These are phyloP conservation scores for Apostasia shenzhenica DNA, from an alignment of 106 monocot species.

Conservation along the genomic window DNA sequence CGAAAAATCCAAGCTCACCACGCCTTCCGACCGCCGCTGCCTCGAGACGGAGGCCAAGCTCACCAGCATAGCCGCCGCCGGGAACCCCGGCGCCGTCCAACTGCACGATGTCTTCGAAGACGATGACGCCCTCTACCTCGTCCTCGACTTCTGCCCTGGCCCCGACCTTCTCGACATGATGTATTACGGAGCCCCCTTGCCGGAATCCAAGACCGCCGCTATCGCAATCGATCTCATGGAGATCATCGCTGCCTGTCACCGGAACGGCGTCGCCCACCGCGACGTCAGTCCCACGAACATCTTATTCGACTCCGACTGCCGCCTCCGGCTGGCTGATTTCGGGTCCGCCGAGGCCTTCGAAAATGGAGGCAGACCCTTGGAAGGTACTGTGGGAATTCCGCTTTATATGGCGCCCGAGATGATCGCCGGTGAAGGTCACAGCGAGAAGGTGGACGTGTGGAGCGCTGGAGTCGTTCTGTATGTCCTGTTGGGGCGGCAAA, in stretches of 20 bases:
- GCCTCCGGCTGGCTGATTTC: constrained; percentile 55
- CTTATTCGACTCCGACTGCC: constrained; percentile 28
- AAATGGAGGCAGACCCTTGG: too few species aligned
- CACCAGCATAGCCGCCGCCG: constrained; percentile 26
- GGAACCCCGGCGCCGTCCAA: constrained; percentile 36
- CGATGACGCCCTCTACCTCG: constrained; percentile 31
- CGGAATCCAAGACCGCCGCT: constrained; percentile 38
- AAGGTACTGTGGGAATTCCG: not conserved
- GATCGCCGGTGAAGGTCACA: not conserved
- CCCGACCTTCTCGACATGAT: constrained; percentile 48
- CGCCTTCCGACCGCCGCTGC: constrained; percentile 36
- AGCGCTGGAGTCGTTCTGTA: not conserved
- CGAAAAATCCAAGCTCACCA: constrained; percentile 38
- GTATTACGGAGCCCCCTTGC: constrained; percentile 15
- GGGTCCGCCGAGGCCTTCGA: constrained; percentile 42
- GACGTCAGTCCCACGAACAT: constrained; percentile 86
- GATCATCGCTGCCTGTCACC: constrained; percentile 51
- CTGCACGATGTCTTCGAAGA: constrained; percentile 62
- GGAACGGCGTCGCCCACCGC: constrained; percentile 59
- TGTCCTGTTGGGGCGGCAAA: too few species aligned
- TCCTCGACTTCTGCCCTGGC: constrained; percentile 69
- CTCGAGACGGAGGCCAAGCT: constrained; percentile 48
- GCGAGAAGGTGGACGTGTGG: not conserved
- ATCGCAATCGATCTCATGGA: constrained; percentile 34
- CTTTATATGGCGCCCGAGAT: not conserved